These are phyloP conservation scores for Tilletia indica DNA, from an alignment of 1,284 basidiomycete genomes.

Conservation along the genomic window DNA sequence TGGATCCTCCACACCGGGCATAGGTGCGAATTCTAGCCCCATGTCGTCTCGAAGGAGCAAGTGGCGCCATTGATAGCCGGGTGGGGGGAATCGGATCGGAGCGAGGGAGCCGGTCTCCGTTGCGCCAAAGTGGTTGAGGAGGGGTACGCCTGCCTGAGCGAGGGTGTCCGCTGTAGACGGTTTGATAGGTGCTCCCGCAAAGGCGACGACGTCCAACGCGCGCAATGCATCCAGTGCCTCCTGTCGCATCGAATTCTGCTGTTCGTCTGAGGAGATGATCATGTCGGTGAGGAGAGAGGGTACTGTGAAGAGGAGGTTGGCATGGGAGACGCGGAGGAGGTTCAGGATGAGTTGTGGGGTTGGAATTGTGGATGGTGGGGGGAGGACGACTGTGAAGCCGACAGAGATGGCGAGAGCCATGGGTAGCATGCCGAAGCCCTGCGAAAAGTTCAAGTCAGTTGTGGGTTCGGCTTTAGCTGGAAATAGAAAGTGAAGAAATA, in stretches of 20 bases:
- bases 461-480: neutral
- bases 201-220: neutral
- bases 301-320: slow-evolving; percentile 10
- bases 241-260: neutral
- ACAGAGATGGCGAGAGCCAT: slow-evolving; percentile 11
- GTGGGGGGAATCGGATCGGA: neutral
- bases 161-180: neutral
- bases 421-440: slow-evolving; percentile 12
- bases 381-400: neutral
- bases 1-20: neutral
- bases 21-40: neutral
- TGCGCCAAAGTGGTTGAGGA: slow-evolving; percentile 16
- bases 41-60: slow-evolving; percentile 1
- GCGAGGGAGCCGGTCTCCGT: slow-evolving; percentile 4
- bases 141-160: neutral
- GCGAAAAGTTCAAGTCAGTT: neutral
- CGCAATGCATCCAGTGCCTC: neutral
- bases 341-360: neutral
- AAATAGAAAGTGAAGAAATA: neutral
- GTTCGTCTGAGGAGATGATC: neutral
- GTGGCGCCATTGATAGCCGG: neutral
- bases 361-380: neutral
- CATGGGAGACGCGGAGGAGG: neutral
- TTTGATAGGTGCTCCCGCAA: neutral
- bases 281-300: slow-evolving; percentile 3